phyloP scores from a whole-genome alignment of 1,139 yeast genomes.

The Kodamaea suecica region DNA sequence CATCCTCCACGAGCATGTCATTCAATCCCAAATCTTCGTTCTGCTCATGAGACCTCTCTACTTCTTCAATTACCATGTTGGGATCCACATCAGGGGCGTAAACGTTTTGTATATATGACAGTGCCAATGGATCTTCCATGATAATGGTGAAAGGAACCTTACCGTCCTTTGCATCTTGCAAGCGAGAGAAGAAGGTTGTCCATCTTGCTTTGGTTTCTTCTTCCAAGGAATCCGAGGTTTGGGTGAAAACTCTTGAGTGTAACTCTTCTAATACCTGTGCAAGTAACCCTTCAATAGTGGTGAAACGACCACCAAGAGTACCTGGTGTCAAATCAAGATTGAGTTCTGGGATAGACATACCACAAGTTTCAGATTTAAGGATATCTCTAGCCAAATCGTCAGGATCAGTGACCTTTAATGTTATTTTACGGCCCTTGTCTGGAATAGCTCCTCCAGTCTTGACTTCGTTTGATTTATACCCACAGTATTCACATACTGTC shows the following conservation, averaged over 20 bases:
- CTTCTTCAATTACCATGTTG: conserved; percentile 86
- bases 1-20: conserved; percentile 55
- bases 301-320: conserved; percentile 96
- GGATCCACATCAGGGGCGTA: conserved; percentile 99
- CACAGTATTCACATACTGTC: conserved; percentile 88
- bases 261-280: conserved; percentile 88
- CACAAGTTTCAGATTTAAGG: conserved; percentile 91
- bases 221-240: conserved; percentile 91
- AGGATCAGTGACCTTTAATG: conserved; percentile 78
- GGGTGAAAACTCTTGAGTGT: conserved; percentile 77
- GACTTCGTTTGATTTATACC: conserved; percentile 95
- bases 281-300: conserved; percentile 91
- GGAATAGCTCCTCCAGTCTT: conserved; percentile 98
- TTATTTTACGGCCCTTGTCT: conserved; percentile 71
- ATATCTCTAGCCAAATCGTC: conserved; percentile 95
- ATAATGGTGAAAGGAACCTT: conserved; percentile 76
- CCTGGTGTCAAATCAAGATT: conserved; percentile 92
- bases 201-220: conserved; percentile 71
- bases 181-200: conserved; percentile 69
- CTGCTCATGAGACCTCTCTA: conserved; percentile 81
- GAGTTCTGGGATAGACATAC: conserved; percentile 80
- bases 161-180: conserved; percentile 83
- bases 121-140: conserved; percentile 93
- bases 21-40: conserved; percentile 89
- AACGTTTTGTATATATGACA: conserved; percentile 93